Evolutionary conservation across 345 rosid genomes (phyloP), one percentile per base, ranked within the genome.

Genomic region (Microcos paniculata): DNA sequence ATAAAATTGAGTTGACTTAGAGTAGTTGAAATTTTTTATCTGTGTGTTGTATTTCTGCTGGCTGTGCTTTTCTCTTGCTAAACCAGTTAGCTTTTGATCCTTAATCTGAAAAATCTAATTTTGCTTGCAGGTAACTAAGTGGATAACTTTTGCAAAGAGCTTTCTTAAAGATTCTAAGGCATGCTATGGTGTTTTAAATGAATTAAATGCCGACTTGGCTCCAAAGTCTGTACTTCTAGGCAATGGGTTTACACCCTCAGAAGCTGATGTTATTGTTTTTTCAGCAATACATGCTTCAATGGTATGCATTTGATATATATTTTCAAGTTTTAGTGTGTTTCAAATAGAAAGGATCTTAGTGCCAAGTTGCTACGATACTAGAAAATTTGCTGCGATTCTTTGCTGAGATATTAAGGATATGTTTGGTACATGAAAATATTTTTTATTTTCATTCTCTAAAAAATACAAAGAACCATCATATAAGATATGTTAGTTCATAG

Each of bases 161-260:
- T 82, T 88, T 85, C 90, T 89, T 21, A 70, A 28, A 19, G 83
- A 82, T 79, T 77, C 92, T 24, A 58, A 78, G 76, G 85, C 90
- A 65, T 81, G 82, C 72, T 71, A 77, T 66, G 83, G 77, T 57
- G 85, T 77, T 80, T 88, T 93, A 70, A 77, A 63, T 61, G 74
- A 81, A 76, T 76, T 95, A 49, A 91, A 93, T 77, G 88, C 79
- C 31, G 90, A 88, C 42, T 84, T 95, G 87, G 83, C 76, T 65
- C n/a, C 69, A 35, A 88, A 85, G 67, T 88, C 98, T 3, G 96
- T 95, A 65, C 80, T 95, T 55, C 76, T 85, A 62, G 98, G 92
- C 55, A 84, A 88, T 78, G 99, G 99, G 71, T 73, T 87, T 61
- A 85, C 85, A n/a, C 91, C 89, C 23, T 93, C 99, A 8, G 97